A percentile compares a stretch with the other conserved stretches of the same genome.
Conservation (phyloP, 2,329 filamentous ascomycete species). For the Boeremia exigua region DNA sequence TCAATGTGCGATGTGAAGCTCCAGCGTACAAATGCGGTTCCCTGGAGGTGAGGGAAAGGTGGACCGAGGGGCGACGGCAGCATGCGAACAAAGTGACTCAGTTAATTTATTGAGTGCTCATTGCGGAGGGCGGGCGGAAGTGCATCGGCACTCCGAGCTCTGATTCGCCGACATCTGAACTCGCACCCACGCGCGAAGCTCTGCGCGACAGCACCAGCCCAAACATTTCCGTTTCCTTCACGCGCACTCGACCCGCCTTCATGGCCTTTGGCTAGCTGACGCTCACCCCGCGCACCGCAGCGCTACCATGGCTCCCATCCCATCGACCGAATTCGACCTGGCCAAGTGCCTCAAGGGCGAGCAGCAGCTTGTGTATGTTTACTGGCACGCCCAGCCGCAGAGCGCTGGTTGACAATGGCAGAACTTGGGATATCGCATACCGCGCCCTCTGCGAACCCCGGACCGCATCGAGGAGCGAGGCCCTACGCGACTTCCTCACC, state of each 20-base stretch:
- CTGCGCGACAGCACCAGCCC: constrained; percentile 22
- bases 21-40: background rate
- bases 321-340: constrained; percentile 68
- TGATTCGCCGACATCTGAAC: constrained; percentile 12
- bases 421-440: constrained; percentile 65
- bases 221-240: constrained; percentile 30
- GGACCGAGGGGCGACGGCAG: background rate
- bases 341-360: constrained; percentile 85
- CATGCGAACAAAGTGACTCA: constrained; percentile 10
- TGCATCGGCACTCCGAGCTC: constrained; percentile 3
- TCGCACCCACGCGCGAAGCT: constrained; percentile 27
- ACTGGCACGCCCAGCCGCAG: background rate
- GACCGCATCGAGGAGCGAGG: constrained; percentile 43
- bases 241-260: constrained; percentile 23
- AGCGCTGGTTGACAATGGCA: constrained; percentile 54
- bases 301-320: constrained; percentile 46
- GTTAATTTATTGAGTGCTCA: constrained; percentile 11
- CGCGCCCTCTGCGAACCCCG: constrained; percentile 60
- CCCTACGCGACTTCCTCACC: constrained; percentile 71
- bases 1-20: background rate
- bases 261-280: constrained; percentile 44
- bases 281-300: constrained; percentile 40
- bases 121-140: constrained; percentile 12
- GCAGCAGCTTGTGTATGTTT: constrained; percentile 76
- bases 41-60: background rate